Conservation (phyloP, 441 rosid species). For the Biscutella auriculata region DNA sequence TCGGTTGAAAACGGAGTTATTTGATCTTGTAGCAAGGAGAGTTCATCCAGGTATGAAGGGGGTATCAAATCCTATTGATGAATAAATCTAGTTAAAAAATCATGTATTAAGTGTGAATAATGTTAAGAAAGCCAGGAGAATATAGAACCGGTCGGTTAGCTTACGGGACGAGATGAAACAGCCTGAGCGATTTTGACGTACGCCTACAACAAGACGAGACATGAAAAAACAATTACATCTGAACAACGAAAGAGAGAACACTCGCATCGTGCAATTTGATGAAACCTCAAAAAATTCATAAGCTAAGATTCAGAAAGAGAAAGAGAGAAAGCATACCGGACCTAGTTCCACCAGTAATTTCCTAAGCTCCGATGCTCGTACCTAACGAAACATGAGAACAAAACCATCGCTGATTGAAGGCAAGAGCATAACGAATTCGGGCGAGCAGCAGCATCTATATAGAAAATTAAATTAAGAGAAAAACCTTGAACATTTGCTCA, state of each 20-base stretch:
- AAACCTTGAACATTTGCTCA: conserved; percentile 62
- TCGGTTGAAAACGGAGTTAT: conserved; percentile 80
- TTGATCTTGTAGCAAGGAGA: conserved; percentile 74
- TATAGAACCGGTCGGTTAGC: conserved; percentile 7
- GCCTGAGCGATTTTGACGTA: conserved; percentile 88
- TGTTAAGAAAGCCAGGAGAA: background rate
- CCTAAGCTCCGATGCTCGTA: conserved; percentile 84
- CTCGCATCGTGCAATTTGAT: background rate
- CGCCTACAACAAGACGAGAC: conserved; percentile 39
- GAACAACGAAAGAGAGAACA: background rate
- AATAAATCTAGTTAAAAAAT: background rate
- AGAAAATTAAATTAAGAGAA: background rate
- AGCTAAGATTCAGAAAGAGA: background rate
- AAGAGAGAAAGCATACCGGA: conserved; percentile 43
- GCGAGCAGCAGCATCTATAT: too few species aligned
- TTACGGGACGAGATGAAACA: conserved; percentile 84
- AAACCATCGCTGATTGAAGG: background rate
- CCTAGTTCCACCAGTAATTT: conserved; percentile 70
- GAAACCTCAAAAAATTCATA: background rate
- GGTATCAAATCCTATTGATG: conserved; percentile 68
- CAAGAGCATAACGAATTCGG: background rate
- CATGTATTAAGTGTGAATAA: background rate
- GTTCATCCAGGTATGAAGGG: conserved; percentile 74
- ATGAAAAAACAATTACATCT: background rate
- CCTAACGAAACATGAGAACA: conserved; percentile 28